Base-by-base conservation (phyloP, 805 yeast genomes). In the Deakozyma indianensis region DNA sequence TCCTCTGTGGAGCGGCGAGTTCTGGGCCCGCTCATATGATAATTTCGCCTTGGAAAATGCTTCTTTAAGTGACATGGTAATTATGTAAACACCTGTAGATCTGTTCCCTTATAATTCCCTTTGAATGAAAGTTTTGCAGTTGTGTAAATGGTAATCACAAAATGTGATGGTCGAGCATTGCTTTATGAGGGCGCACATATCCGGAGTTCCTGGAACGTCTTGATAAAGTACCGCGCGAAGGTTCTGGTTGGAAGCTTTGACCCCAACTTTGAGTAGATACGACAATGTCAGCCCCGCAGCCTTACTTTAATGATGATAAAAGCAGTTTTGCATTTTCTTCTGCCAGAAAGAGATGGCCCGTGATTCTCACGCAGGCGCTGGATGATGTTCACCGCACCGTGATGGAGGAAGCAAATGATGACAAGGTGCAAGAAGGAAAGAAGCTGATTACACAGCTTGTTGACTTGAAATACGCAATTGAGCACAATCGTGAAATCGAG, bases 321-420 rank as follows among this genome's bases (percentile, higher is more conserved):
- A 73, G 70, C 47, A 83, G 96, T 2, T 92, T 92, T 60, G 97
- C 95, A 7, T 78, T 73, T 57, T 69, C 75, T 28, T 87, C 97
- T 0, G 82, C 84, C 7, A 71, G 75, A 50, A 68, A 69, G 29
- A 78, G 98, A 62, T 92, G 97, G 96, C 90, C 95, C 23, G 77
- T 76, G 46, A 85, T 92, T 52, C 57, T 88, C 42, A 69, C 73
- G 23, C 83, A 80, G 20, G 77, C 80, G 18, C 67, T 84, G 41
- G 73, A 70, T 23, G 96, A 88, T 57, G 64, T 80, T 38, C 51
- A 65, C 16, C 49, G 55, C n/a, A 58, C 66, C 18, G 56, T 67
- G 23, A 56, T 56, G n/a, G 50, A 56, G 22, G 23, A 53, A 22
- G 44, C 50, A 3, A 59, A 60, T 20, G 57, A 60, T 18, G 55